Base-by-base conservation (phyloP, 176 grass and related monocot species). In the Ensete ventricosum region DNA sequence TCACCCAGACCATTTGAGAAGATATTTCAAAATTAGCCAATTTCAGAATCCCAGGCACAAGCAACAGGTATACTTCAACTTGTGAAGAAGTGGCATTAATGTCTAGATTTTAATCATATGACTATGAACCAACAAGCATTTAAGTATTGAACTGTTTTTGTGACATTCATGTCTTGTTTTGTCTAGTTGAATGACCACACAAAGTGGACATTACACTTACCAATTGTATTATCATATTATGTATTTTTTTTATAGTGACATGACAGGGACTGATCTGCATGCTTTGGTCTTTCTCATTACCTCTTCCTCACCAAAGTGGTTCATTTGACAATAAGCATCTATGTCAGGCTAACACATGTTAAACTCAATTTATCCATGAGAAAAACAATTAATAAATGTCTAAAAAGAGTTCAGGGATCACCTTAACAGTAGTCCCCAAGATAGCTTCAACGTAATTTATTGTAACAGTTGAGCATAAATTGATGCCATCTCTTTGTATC, bases 381-480 rank as follows among this genome's bases (percentile, higher is more conserved):
- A 64, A 71, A 64, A 52, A 19, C 12, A 73, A 11, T 17, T 22
- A 50, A 63, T 48, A 66, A 3, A 68, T 54, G 23, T 20, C 66
- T 43, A 50, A 51, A 14, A 11, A 67, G 69, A 76, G 20, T 58
- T 20, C 67, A 78, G 10, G 73, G 60, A 50, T 88, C 77, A 97
- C 95, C 88, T 78, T 79, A 69, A 89, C 53, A 73, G 79, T 57
- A 11, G 88, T 89, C 53, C 95, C 95, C 82, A 98, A 80, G 83
- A 98, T 93, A 72, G 95, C 95, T 91, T 93, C 95, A 53, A 93
- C 49, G 55, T 93, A 98, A 87, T 64, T 98, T 87, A 98, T 79
- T n/a, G 88, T 85, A 57, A 98, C 68, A 71, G 68, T 87, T 59
- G 95, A 98, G 83, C 85, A 87, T 74, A 98, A 87, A 73, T 98